Evolutionary conservation across 495 filamentous ascomycete genomes (phyloP).

Genomic region (Penicillium antarcticum): DNA sequence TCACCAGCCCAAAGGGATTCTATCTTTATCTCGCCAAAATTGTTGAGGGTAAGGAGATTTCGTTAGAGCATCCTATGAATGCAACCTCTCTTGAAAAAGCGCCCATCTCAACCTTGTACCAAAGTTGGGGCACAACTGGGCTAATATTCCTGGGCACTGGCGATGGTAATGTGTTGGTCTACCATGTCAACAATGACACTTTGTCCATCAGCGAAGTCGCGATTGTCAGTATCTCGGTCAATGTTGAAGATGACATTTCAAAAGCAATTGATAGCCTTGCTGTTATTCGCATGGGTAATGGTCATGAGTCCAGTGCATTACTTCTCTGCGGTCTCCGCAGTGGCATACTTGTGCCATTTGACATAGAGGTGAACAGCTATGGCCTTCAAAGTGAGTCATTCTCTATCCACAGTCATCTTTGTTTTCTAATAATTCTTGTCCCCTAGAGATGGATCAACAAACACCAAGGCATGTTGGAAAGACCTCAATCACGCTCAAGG

Average conservation of each 20-base stretch:
- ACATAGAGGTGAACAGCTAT: slow-evolving; percentile 15
- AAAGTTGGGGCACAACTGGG: slow-evolving; percentile 18
- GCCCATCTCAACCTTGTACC: slow-evolving; percentile 35
- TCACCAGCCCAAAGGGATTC: slow-evolving; percentile 20
- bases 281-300: slow-evolving; percentile 11
- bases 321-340: slow-evolving; percentile 44
- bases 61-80: slow-evolving; percentile 8
- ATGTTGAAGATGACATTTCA: slow-evolving; percentile 26
- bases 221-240: slow-evolving; percentile 12
- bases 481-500: slow-evolving; percentile 36
- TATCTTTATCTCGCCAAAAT: slow-evolving; percentile 23
- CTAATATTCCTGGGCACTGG: slow-evolving; percentile 39
- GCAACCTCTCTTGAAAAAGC: slow-evolving; percentile 25
- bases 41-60: background rate
- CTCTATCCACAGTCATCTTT: background rate
- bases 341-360: slow-evolving; percentile 39
- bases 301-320: slow-evolving; percentile 8
- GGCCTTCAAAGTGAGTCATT: slow-evolving; percentile 25
- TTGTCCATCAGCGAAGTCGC: slow-evolving; percentile 13
- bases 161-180: slow-evolving; percentile 32
- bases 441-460: slow-evolving; percentile 29
- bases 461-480: slow-evolving; percentile 28
- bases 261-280: slow-evolving; percentile 40
- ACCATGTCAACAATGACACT: slow-evolving; percentile 18
- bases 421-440: background rate